Evolutionary conservation across 768 basidiomycete species (phyloP).

Genomic region (Pulveroboletus ravenelii): DNA sequence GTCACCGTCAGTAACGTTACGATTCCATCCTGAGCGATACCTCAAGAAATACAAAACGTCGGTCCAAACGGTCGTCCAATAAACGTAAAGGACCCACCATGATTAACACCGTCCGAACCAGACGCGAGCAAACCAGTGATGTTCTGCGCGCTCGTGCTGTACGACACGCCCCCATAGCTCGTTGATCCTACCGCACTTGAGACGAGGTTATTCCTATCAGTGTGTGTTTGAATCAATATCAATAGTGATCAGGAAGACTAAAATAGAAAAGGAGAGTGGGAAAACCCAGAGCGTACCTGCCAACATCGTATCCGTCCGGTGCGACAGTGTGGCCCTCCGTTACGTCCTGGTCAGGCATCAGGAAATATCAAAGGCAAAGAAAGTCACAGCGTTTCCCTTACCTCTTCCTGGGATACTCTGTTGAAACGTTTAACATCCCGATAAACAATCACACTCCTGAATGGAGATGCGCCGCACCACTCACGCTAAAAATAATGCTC

Average conservation of each 20-base stretch:
- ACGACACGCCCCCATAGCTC: conserved; percentile 41
- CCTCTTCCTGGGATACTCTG: conserved; percentile 48
- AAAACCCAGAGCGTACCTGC: conserved; percentile 30
- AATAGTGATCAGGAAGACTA: too few species aligned
- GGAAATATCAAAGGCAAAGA: not conserved
- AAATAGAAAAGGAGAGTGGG: not conserved
- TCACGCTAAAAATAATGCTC: conserved; percentile 56
- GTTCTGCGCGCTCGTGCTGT: conserved; percentile 41
- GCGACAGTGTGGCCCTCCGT: conserved; percentile 38
- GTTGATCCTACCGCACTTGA: conserved; percentile 35
- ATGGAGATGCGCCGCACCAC: conserved; percentile 11
- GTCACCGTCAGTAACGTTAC: conserved; percentile 52
- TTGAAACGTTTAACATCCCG: not conserved
- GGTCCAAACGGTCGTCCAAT: not conserved
- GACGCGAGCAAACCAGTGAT: conserved; percentile 51
- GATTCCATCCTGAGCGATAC: conserved; percentile 56
- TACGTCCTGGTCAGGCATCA: conserved; percentile 18
- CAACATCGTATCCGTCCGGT: conserved; percentile 47
- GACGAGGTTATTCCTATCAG: conserved; percentile 37
- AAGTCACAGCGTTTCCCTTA: not conserved
- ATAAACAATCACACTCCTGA: not conserved
- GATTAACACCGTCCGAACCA: conserved; percentile 50
- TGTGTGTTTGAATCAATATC: not conserved
- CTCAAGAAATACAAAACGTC: not conserved
- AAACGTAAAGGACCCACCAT: conserved; percentile 32